Evolutionary conservation across 192 early-diverging fungal species (phyloP), one percentile per base, ranked within the genome.

Genomic region (Coemansia furcata): DNA sequence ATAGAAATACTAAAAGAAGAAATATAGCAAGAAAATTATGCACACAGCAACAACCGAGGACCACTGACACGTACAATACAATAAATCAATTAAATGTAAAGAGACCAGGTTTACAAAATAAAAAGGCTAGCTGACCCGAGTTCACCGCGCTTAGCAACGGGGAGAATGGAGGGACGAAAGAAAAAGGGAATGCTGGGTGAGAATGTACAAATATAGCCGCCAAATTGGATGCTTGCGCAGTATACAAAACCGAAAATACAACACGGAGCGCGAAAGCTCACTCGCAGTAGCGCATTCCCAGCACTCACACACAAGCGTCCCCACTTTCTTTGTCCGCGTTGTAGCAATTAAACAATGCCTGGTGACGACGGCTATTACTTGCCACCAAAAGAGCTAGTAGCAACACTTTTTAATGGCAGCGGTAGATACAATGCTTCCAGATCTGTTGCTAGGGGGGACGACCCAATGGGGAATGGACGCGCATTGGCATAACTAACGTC

Each of bases 241-340:
- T 57, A 57, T 17, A n/a, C 54, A 32, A 14, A 12, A 17, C 30
- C 54, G 30, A 57, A 57, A 57, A 57, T 57, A 32, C 54, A 33
- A 30, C 54, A 12, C 11, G 35, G 7, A 50, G 30, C 54, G 14
- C 4, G 29, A 54, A 54, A 21, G 50, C 15, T 26, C 30, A 35
- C 29, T 57, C 54, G 54, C 60, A 62, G 60, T 62, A 62, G 60
- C 60, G 38, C 60, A 62, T 62, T 62, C 60, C 60, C 60, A 39
- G 60, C 60, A 29, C 39, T 35, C 54, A 57, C 29, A 32, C 30
- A 19, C 43, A 46, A 46, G 43, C n/a, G 7, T 32, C 54, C 54
- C 29, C 54, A n/a, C 54, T 15, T 32, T 32, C 15, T 17, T 33
- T 33, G 29, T n/a, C 10, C 9, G 5, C 44, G 12, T 1, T 15